Evolutionary conservation across 768 basidiomycete genomes (phyloP).

Genomic region (Boletus bicolor): DNA sequence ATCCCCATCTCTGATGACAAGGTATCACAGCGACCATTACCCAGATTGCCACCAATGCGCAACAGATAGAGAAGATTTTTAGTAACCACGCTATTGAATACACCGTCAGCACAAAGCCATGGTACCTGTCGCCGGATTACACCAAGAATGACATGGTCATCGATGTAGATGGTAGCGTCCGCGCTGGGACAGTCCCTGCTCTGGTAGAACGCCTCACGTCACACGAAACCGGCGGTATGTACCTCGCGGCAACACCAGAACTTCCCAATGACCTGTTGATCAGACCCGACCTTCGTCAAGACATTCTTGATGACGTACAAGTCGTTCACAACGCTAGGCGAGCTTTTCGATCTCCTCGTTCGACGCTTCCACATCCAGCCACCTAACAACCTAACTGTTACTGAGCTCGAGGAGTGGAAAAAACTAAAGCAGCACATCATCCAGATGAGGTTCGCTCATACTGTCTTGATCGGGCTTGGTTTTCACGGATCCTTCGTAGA

Average conservation of each 20-base stretch:
- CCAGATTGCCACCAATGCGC: constrained; percentile 33
- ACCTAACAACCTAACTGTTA: constrained; percentile 58
- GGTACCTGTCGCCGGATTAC: constrained; percentile 85
- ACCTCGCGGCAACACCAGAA: neutral
- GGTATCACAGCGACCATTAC: constrained; percentile 18
- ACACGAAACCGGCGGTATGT: constrained; percentile 81
- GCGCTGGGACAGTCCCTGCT: constrained; percentile 82
- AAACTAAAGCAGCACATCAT: constrained; percentile 85
- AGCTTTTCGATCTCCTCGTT: constrained; percentile 78
- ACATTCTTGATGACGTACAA: constrained; percentile 97
- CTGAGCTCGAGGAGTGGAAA: constrained; percentile 75
- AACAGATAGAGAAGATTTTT: constrained; percentile 65
- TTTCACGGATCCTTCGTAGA: constrained; percentile 30
- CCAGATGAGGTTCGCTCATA: constrained; percentile 67
- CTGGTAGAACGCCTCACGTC: constrained; percentile 88
- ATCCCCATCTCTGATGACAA: neutral
- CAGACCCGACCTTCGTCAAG: constrained; percentile 77
- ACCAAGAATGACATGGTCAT: constrained; percentile 77
- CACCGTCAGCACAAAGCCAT: constrained; percentile 55
- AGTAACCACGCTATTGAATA: constrained; percentile 53
- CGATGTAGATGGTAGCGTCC: constrained; percentile 78
- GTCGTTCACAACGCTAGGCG: constrained; percentile 82
- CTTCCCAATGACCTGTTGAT: constrained; percentile 6
- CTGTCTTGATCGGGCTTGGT: neutral
- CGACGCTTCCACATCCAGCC: constrained; percentile 76